Conservation (phyloP, 805 yeast species). For the Allodekkera sacchari region DNA sequence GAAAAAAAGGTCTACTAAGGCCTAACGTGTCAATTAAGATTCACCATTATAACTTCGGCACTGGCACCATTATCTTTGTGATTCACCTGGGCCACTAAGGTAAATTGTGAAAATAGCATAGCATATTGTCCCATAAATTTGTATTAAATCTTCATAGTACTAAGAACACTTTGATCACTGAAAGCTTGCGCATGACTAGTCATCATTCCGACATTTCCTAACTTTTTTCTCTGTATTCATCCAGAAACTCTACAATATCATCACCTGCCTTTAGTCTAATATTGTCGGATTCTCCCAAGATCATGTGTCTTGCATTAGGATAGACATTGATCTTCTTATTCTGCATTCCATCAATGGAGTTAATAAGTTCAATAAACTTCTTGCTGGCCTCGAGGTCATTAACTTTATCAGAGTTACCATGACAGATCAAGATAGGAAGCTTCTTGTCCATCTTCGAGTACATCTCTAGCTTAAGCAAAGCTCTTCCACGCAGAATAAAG, state of each 20-base stretch:
- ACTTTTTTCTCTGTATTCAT: background rate
- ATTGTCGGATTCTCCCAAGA: slow-evolving; percentile 39
- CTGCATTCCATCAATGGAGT: slow-evolving; percentile 15
- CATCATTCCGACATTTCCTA: background rate
- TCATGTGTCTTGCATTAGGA: slow-evolving; percentile 33
- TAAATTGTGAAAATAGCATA: too few relatives aligned
- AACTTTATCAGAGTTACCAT: slow-evolving; percentile 57
- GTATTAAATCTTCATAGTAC: too few relatives aligned
- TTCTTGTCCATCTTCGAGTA: slow-evolving; percentile 29
- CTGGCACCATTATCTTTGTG: too few relatives aligned
- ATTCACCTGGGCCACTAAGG: too few relatives aligned
- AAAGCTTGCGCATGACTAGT: too few relatives aligned
- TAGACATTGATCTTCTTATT: slow-evolving; percentile 19
- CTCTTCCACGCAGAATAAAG: slow-evolving; percentile 55
- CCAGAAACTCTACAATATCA: slow-evolving; percentile 24
- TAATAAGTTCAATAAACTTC: slow-evolving; percentile 28
- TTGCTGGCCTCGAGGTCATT: slow-evolving; percentile 44
- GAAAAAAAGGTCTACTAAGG: too few relatives aligned
- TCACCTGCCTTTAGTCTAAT: slow-evolving; percentile 43
- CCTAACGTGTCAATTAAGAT: too few relatives aligned
- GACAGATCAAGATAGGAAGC: slow-evolving; percentile 47
- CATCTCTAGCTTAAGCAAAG: slow-evolving; percentile 30
- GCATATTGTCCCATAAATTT: too few relatives aligned
- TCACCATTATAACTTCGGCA: too few relatives aligned
- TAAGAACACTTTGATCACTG: too few relatives aligned